Percentiles rank a stretch among this genome's conserved stretches.
phyloP scores from a whole-genome alignment of 192 early-diverging fungal genomes.

The Podila epicladia region DNA sequence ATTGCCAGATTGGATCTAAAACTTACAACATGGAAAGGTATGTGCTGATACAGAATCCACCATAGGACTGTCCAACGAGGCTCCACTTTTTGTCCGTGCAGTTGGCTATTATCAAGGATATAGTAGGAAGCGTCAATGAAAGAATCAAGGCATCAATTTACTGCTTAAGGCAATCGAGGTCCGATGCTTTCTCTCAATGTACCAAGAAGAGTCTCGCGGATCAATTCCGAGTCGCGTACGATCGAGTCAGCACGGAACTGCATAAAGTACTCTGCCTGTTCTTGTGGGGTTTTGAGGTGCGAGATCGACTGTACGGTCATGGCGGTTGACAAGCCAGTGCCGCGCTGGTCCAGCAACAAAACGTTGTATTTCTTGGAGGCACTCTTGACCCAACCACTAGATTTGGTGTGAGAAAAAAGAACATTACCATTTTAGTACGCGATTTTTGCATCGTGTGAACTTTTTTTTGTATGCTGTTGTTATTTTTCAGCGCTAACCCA shows the following conservation, averaged over 20 bases:
- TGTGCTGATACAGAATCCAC: slow-evolving; percentile 75
- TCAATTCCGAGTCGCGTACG: slow-evolving; percentile 72
- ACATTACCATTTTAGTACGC: not conserved
- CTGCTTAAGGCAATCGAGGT: too few relatives aligned
- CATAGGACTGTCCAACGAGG: slow-evolving; percentile 75
- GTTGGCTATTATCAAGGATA: slow-evolving; percentile 9
- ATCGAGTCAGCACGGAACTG: slow-evolving; percentile 77
- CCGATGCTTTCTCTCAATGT: not conserved
- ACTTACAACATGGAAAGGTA: slow-evolving; percentile 74
- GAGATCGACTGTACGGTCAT: slow-evolving; percentile 62
- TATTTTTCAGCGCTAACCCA: too few relatives aligned
- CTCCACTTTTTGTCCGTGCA: slow-evolving; percentile 48
- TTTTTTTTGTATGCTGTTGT: too few relatives aligned
- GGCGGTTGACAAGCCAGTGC: slow-evolving; percentile 71
- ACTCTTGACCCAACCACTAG: slow-evolving; percentile 45
- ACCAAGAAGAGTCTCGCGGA: slow-evolving; percentile 65
- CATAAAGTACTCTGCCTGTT: slow-evolving; percentile 68
- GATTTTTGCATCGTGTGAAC: not conserved
- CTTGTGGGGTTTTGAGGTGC: slow-evolving; percentile 57
- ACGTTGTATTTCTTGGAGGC: slow-evolving; percentile 71
- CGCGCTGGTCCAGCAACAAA: slow-evolving; percentile 74
- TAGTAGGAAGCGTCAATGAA: not conserved
- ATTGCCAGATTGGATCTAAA: not conserved
- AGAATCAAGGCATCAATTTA: too few relatives aligned
- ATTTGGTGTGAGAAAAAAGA: not conserved